phyloP scores from a whole-genome alignment of 2,329 filamentous ascomycete genomes.

The Fusarium duplospermum region DNA sequence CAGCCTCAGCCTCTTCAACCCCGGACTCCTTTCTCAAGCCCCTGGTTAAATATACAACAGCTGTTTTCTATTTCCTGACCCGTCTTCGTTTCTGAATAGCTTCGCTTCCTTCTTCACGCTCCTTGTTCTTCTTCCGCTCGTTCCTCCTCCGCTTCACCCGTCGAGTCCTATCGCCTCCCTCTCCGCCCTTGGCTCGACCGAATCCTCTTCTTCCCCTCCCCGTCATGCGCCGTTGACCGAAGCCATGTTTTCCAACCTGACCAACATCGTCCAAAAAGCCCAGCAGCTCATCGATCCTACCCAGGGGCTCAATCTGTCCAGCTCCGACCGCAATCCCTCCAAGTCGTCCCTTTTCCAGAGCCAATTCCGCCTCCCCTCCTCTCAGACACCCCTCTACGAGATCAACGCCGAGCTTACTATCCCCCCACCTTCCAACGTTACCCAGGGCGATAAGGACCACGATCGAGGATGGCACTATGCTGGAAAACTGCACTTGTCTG shows the following conservation, averaged over 20 bases:
- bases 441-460: constrained; percentile 76
- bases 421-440: constrained; percentile 76
- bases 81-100: neutral
- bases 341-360: constrained; percentile 94
- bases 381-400: constrained; percentile 93
- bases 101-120: neutral
- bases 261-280: constrained; percentile 93
- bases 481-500: constrained; percentile 92
- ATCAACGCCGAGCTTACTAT: constrained; percentile 97
- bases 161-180: constrained; percentile 14
- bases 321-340: constrained; percentile 83
- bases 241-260: constrained; percentile 70
- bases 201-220: constrained; percentile 31
- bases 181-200: constrained; percentile 24
- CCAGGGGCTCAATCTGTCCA: constrained; percentile 77
- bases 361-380: constrained; percentile 94
- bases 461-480: constrained; percentile 88
- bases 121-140: neutral
- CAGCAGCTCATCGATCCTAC: constrained; percentile 94
- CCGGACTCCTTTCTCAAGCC: constrained; percentile 5
- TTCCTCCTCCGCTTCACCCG: constrained; percentile 18
- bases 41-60: constrained; percentile 6
- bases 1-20: constrained; percentile 22
- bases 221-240: constrained; percentile 56
- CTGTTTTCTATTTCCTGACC: neutral